These are phyloP conservation scores for Cutaneotrichosporon cutaneum DNA, from an alignment of 1,284 basidiomycete species.

Conservation along the genomic window DNA sequence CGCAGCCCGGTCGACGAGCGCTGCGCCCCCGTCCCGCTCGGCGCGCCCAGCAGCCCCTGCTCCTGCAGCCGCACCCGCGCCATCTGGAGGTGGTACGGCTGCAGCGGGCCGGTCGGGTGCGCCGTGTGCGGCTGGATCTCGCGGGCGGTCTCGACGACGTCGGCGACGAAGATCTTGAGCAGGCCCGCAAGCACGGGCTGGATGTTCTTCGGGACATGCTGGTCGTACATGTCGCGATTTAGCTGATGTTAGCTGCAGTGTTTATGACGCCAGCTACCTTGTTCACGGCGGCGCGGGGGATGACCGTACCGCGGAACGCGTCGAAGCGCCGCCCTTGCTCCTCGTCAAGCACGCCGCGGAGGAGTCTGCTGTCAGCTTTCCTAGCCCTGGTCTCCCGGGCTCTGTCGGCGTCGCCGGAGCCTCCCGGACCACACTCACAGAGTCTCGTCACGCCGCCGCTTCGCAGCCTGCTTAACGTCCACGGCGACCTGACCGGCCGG, in stretches of 20 bases:
- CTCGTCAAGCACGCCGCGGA: constrained; percentile 40
- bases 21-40: constrained; percentile 1
- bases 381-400: too few relatives aligned
- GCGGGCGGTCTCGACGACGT: constrained; percentile 43
- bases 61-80: constrained; percentile 39
- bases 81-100: constrained; percentile 46
- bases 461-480: constrained; percentile 22
- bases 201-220: constrained; percentile 35
- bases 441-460: constrained; percentile 20
- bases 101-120: constrained; percentile 39
- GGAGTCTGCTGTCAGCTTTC: constrained; percentile 27
- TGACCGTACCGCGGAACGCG: constrained; percentile 37
- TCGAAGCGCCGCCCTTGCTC: constrained; percentile 47
- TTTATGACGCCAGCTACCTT: constrained; percentile 32
- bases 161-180: constrained; percentile 49
- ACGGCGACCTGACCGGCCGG: constrained; percentile 3
- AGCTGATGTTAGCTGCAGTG: constrained; percentile 36
- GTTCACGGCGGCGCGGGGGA: constrained; percentile 40
- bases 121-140: constrained; percentile 39
- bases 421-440: constrained; percentile 20
- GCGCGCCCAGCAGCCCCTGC: constrained; percentile 27
- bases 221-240: constrained; percentile 45
- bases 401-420: too few relatives aligned
- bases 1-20: constrained; percentile 25
- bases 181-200: constrained; percentile 41